These are phyloP conservation scores for Microcos paniculata DNA, from an alignment of 345 rosid genomes.

Conservation along the genomic window DNA sequence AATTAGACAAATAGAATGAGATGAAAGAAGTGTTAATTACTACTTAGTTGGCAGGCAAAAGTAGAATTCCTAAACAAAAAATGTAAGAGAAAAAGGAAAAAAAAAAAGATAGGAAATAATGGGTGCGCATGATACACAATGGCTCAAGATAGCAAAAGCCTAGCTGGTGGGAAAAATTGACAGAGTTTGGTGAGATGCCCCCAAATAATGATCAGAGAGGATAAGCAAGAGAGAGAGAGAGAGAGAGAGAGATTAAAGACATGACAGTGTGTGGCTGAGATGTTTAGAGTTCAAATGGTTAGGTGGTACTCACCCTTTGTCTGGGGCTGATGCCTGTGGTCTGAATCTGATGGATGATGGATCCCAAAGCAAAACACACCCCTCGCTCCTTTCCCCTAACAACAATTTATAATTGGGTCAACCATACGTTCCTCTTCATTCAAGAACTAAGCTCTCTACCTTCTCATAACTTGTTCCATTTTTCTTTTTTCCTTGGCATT, in stretches of 20 bases:
- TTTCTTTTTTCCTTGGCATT: background rate
- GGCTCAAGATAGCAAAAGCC: constrained; percentile 6
- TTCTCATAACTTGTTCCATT: background rate
- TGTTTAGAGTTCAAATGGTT: background rate
- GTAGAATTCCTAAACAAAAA: too few species aligned
- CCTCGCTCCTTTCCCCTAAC: too few species aligned
- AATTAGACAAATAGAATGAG: too few species aligned
- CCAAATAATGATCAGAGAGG: background rate
- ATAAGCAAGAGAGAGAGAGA: background rate
- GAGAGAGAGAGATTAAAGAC: background rate
- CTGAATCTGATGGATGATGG: background rate
- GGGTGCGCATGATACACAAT: background rate
- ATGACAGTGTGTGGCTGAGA: constrained; percentile 14
- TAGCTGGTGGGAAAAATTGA: constrained; percentile 12
- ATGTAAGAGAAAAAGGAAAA: too few species aligned
- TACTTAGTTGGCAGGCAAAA: too few species aligned
- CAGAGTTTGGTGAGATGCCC: constrained; percentile 13
- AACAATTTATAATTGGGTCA: background rate
- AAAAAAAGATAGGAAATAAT: background rate
- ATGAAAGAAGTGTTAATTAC: too few species aligned
- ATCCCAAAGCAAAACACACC: background rate
- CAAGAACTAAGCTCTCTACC: background rate
- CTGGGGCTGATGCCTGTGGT: background rate
- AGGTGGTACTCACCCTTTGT: constrained; percentile 8
- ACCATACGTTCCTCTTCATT: background rate